Evolutionary conservation across 176 grass and related monocot genomes (phyloP), one percentile per base, ranked within the genome.

Genomic region (Metroxylon sagu): DNA sequence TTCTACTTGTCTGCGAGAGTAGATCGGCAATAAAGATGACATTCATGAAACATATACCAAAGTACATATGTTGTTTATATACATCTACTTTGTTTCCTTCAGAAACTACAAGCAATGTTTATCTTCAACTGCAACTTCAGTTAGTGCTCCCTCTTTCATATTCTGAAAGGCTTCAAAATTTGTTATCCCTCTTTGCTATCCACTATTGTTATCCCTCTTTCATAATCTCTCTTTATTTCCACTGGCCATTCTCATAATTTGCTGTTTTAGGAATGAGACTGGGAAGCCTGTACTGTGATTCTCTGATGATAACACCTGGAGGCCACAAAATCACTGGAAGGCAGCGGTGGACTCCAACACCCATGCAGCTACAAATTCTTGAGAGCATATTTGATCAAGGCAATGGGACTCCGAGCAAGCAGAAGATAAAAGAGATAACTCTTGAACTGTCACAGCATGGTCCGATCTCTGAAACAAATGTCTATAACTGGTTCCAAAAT

Each of bases 401-500:
- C 16, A 26, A 59, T 7, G 56, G 55, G 54, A 59, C 68, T 29
- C 68, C 68, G 30, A 50, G 25, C 68, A 71, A 71, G 25, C 68
- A 59, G 30, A 59, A 70, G 30, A 57, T 70, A 50, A 58, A 58
- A 19, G 19, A 70, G 16, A 70, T 70, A 59, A 70, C 67, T 14
- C 3, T 10, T 25, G 67, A 70, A 21, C 35, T 70, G 12, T 57
- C 67, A 14, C 54, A 49, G 3, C 55, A 70, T n/a, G 67, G 67
- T 18, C 54, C 27, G 19, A 58, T 70, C 54, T 70, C 67, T 18
- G 67, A 70, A 50, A 28, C 19, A 3, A 71, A 59, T 60, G 55
- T 59, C 23, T 59, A 71, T 26, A 71, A 71, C 25, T 71, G 54
- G 68, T 71, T 71, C 56, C 56, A 71, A 35, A 71, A 59, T 51